Evolutionary conservation across 2,329 filamentous ascomycete genomes (phyloP), one percentile per base, ranked within the genome.

Genomic region (Colletotrichum gloeosporioides): DNA sequence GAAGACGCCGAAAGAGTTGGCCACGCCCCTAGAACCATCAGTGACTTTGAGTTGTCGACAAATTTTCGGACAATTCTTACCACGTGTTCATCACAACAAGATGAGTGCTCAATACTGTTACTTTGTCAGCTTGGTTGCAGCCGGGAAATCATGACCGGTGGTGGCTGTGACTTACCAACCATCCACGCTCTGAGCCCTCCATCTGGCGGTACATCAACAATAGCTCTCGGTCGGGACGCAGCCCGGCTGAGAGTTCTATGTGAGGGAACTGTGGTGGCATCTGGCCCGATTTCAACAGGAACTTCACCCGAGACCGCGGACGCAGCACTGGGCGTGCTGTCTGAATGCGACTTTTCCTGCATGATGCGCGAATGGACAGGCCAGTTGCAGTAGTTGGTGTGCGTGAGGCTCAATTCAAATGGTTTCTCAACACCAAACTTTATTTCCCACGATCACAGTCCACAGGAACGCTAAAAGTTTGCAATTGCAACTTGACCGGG

Each of bases 1-100:
- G 79, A 90, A 91, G 7, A 88, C 83, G 13, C 90, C 89, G 77
- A 91, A 92, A 2, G 89, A 90, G 82, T 88, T 90, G 78, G 90
- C 86, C 77, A 88, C 86, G 29, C 90, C 90, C 88, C 85, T 85
- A 57, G 8, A 4, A n/a, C 29, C 61, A 49, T 75, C 10, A 74
- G 62, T 32, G 18, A 63, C 15, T 16, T 13, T 22, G 4, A 12
- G 2, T 25, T 15, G 13, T 8, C 8, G 5, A 1, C 18, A 49
- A 18, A 13, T 3, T n/a, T 7, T 18, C 9, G 7, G 16, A 2
- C 1, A 36, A 39, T 79, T 22, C 73, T 31, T 78, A 85, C 85
- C 89, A 90, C 4, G 89, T 90, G 77, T 88, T 89, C 84, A 88
- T 87, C 63, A 89, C 83, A 13, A 88, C 84, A 2, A 90, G 79